phyloP scores from a whole-genome alignment of 2,329 filamentous ascomycete genomes.

The Penicillium sp. region DNA sequence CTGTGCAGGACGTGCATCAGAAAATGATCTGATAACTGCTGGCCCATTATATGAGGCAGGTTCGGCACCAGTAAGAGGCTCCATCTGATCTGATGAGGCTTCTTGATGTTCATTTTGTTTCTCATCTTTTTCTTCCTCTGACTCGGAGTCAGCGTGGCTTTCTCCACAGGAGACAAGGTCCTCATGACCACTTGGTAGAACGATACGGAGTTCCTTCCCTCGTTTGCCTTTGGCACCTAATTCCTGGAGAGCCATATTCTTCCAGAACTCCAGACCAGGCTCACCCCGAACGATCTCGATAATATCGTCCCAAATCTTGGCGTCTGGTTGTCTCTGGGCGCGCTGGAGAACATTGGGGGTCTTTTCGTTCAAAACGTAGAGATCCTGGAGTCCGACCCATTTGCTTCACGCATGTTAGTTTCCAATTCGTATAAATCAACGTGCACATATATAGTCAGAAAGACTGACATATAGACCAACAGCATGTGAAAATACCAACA shows the following conservation, averaged over 20 bases:
- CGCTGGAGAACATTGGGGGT: not conserved
- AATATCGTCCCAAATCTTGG: conserved; percentile 5
- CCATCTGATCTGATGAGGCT: not conserved
- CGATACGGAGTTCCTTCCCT: not conserved
- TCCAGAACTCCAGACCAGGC: conserved; percentile 10
- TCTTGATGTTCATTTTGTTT: not conserved
- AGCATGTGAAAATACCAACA: not conserved
- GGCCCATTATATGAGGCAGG: not conserved
- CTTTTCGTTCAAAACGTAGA: conserved; percentile 3
- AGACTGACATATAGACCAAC: no score
- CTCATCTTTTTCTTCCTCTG: not conserved
- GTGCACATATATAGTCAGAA: not conserved
- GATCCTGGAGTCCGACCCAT: conserved; percentile 4
- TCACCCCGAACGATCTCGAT: conserved; percentile 1
- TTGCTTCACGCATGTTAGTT: not conserved
- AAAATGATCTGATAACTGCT: not conserved
- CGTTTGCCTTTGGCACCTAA: conserved; percentile 8
- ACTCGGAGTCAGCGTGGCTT: not conserved
- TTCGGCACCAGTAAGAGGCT: not conserved
- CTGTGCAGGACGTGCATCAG: not conserved
- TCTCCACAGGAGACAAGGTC: not conserved
- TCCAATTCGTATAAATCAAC: not conserved
- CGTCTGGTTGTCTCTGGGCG: not conserved
- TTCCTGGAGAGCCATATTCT: conserved; percentile 12
- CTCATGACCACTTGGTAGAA: conserved; percentile 5